Conservation (phyloP, 192 early-diverging fungal species). For the Coemansia sp. region DNA sequence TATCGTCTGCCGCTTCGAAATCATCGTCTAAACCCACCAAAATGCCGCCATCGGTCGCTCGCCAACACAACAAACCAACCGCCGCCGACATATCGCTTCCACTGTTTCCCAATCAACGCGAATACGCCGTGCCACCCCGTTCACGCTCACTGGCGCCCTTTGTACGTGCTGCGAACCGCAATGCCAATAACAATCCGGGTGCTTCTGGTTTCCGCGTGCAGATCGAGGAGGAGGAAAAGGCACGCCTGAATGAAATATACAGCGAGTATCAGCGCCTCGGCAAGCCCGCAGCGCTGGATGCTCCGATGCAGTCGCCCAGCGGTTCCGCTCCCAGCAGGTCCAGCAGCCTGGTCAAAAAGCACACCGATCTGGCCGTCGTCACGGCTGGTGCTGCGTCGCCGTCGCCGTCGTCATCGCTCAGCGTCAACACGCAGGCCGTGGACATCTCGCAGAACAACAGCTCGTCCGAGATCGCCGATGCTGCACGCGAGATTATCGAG, state of each 20-base stretch:
- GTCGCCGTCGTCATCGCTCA: too few species aligned
- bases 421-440: constrained; percentile 31
- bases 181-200: background rate
- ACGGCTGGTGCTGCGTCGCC: background rate
- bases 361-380: constrained; percentile 13
- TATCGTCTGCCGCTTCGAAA: constrained; percentile 5
- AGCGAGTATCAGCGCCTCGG: constrained; percentile 27
- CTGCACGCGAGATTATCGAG: constrained; percentile 18
- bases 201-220: constrained; percentile 20
- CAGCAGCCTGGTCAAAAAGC: constrained; percentile 37
- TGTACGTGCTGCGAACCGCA: constrained; percentile 15
- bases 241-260: constrained; percentile 33
- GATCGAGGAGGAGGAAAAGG: constrained; percentile 47
- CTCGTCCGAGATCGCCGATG: constrained; percentile 6
- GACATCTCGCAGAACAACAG: constrained; percentile 9
- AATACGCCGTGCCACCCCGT: constrained; percentile 36
- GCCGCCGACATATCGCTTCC: constrained; percentile 1
- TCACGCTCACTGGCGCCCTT: constrained; percentile 31
- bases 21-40: background rate
- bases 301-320: constrained; percentile 1
- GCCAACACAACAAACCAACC: constrained; percentile 11
- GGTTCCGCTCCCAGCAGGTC: constrained; percentile 24
- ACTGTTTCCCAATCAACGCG: constrained; percentile 11
- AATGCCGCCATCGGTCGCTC: constrained; percentile 1
- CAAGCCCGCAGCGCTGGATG: constrained; percentile 9